Conservation (phyloP, 108 stramenopile species). For the Nitzschia sp. region DNA sequence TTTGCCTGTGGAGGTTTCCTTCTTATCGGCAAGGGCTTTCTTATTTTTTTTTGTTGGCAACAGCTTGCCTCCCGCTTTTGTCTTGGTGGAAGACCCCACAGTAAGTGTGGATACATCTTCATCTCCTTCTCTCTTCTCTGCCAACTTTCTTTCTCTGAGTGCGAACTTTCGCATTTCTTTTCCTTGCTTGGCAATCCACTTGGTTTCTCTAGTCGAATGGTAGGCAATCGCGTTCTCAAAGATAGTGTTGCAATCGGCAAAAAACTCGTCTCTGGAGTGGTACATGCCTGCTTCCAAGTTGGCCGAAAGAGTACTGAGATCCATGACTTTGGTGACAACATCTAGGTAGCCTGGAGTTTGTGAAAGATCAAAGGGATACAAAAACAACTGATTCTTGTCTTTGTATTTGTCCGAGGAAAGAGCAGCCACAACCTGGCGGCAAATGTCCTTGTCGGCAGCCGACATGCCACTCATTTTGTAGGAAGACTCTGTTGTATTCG, state of each 20-base stretch:
- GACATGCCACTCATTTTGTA: slow-evolving; percentile 28
- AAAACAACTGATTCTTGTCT: slow-evolving; percentile 67
- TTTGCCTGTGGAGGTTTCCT: slow-evolving; percentile 2
- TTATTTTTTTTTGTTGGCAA: slow-evolving; percentile 20
- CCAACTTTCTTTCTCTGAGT: slow-evolving; percentile 52
- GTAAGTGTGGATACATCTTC: neutral
- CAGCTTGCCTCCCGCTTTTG: slow-evolving; percentile 1
- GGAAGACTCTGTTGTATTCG: neutral
- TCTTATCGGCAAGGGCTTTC: slow-evolving; percentile 10
- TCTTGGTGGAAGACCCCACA: neutral
- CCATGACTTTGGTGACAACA: slow-evolving; percentile 61
- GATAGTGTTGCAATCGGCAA: slow-evolving; percentile 36
- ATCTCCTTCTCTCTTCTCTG: slow-evolving; percentile 31
- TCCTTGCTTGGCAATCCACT: slow-evolving; percentile 63
- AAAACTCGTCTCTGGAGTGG: slow-evolving; percentile 42
- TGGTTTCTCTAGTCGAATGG: slow-evolving; percentile 51
- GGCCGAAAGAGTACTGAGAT: slow-evolving; percentile 54
- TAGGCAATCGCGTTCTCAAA: slow-evolving; percentile 76
- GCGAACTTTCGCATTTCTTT: slow-evolving; percentile 66
- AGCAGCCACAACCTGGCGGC: slow-evolving; percentile 45
- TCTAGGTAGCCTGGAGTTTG: slow-evolving; percentile 62
- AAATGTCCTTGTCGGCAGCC: slow-evolving; percentile 48
- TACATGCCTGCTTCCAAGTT: slow-evolving; percentile 66
- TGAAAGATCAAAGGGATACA: slow-evolving; percentile 64
- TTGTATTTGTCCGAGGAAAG: slow-evolving; percentile 51